Evolutionary conservation across 2,329 filamentous ascomycete genomes (phyloP).

Genomic region (Calonectria pteridis): DNA sequence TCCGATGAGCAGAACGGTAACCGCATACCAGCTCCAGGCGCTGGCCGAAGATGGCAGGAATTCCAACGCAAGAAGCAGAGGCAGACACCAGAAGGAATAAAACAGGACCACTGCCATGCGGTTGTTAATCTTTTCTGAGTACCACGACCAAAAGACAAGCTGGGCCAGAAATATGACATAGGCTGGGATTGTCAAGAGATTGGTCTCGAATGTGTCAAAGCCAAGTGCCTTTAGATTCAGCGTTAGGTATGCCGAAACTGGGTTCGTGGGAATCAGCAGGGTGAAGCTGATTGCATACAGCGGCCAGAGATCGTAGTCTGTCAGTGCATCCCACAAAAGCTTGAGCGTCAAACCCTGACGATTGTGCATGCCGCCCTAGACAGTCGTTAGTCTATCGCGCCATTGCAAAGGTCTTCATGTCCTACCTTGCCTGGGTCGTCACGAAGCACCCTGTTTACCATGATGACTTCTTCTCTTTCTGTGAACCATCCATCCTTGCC

Average conservation of each 20-base stretch:
- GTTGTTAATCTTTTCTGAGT: constrained; percentile 59
- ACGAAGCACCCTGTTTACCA: constrained; percentile 68
- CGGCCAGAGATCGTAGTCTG: constrained; percentile 66
- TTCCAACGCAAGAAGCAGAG: constrained; percentile 62
- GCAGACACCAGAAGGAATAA: constrained; percentile 66
- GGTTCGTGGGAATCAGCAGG: constrained; percentile 41
- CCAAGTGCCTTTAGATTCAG: constrained; percentile 62
- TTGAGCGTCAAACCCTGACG: constrained; percentile 64
- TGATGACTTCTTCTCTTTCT: constrained; percentile 63
- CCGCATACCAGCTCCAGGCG: constrained; percentile 49
- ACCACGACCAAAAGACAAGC: constrained; percentile 57
- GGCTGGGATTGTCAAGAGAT: constrained; percentile 67
- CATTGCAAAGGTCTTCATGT: rapidly evolving
- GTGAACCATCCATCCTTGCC: constrained; percentile 67
- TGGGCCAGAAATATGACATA: constrained; percentile 54
- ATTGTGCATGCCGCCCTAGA: constrained; percentile 69
- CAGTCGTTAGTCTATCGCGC: background rate
- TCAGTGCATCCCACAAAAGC: constrained; percentile 61
- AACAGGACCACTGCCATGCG: constrained; percentile 55
- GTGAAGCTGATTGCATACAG: constrained; percentile 37
- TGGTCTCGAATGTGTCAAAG: constrained; percentile 66
- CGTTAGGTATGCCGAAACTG: constrained; percentile 58
- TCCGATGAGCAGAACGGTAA: constrained; percentile 50
- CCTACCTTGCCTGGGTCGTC: constrained; percentile 64
- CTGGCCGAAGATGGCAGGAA: constrained; percentile 42